Conservation (phyloP, 2,329 filamentous ascomycete species). For the Calonectria pseudoreteaudii region DNA sequence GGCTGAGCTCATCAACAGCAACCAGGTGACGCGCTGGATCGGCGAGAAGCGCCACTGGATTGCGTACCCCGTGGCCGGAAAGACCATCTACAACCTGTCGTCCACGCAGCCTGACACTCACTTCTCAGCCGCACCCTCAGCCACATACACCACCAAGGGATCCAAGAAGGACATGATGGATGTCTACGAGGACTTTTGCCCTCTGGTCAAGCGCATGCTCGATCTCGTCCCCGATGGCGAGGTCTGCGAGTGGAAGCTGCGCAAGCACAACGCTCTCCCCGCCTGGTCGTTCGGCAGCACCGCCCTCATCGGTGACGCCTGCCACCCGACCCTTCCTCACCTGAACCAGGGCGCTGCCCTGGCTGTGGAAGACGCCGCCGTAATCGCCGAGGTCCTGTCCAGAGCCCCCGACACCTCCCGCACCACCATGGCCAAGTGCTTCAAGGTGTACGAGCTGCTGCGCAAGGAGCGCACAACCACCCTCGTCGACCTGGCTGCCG, state of each 20-base stretch:
- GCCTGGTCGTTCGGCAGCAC: slow-evolving; percentile 69
- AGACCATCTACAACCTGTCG: slow-evolving; percentile 74
- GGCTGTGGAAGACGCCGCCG: slow-evolving; percentile 74
- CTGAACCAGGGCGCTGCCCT: slow-evolving; percentile 74
- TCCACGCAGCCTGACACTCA: slow-evolving; percentile 71
- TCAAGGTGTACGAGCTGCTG: slow-evolving; percentile 67
- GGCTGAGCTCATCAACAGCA: slow-evolving; percentile 73
- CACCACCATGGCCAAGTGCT: slow-evolving; percentile 58
- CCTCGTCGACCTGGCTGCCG: slow-evolving; percentile 66
- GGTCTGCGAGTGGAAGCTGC: slow-evolving; percentile 74
- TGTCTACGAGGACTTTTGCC: slow-evolving; percentile 73
- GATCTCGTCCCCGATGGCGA: slow-evolving; percentile 70
- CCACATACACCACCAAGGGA: slow-evolving; percentile 73
- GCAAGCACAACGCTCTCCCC: slow-evolving; percentile 67
- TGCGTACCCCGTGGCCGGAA: slow-evolving; percentile 78
- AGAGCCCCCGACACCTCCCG: slow-evolving; percentile 51
- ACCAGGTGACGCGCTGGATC: slow-evolving; percentile 80
- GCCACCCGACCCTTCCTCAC: slow-evolving; percentile 75
- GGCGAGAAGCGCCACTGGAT: slow-evolving; percentile 82
- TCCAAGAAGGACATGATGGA: slow-evolving; percentile 71
- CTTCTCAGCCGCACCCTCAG: slow-evolving; percentile 67
- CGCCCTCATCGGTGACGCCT: slow-evolving; percentile 72
- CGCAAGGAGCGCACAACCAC: slow-evolving; percentile 66
- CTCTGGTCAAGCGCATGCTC: slow-evolving; percentile 68
- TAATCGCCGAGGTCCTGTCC: slow-evolving; percentile 65